Base-by-base conservation (phyloP, 352 stramenopile genomes). In the Pythium folliculosum region DNA sequence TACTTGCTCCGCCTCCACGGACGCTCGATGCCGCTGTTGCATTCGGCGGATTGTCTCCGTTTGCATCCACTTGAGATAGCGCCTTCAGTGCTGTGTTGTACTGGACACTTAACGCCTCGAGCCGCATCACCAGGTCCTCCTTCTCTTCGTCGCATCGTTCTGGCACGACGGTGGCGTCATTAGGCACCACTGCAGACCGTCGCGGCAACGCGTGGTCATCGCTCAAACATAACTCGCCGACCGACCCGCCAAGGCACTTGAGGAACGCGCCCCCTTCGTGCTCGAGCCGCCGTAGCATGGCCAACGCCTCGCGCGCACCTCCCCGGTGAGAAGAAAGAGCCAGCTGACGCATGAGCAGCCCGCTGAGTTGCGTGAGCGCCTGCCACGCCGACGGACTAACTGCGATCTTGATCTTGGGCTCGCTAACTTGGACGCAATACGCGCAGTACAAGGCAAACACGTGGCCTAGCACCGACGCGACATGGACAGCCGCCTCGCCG, bases 371-470 rank as follows among this genome's bases (percentile, higher is more conserved):
- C 19, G 80, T 58, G 51, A 92, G 63, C 35, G 67, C 49, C 10
- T 69, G 69, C 81, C 84, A 91, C 6, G 58, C 58, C 22, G 70
- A 60, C 14, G 80, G 82, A 25, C 83, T 70, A 23, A 86, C 73
- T 32, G 84, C 76, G 50, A 92, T 86, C 61, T 90, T 91, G 67
- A 82, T 75, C 59, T 86, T 88, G 0, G 82, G 82, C 7, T 63
- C 22, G 14, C 82, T 74, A 14, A 90, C 53, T 30, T 92, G 84
- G n/a, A 83, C 73, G 3, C 68, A 79, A 59, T 84, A 92, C 25
- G 81, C 79, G 48, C 77, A 82, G 70, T 88, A 90, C 14, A 92
- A 67, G 2, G 77, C 77, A 38, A 92, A 92, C 9, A 84, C 63
- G 52, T 73, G 74, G 14, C 78, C 78, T 37, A 83, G 67, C 5